Evolutionary conservation across 106 monocot species (phyloP), one percentile per base, ranked within the genome.

Genomic region (Xerophyta viscosa): DNA sequence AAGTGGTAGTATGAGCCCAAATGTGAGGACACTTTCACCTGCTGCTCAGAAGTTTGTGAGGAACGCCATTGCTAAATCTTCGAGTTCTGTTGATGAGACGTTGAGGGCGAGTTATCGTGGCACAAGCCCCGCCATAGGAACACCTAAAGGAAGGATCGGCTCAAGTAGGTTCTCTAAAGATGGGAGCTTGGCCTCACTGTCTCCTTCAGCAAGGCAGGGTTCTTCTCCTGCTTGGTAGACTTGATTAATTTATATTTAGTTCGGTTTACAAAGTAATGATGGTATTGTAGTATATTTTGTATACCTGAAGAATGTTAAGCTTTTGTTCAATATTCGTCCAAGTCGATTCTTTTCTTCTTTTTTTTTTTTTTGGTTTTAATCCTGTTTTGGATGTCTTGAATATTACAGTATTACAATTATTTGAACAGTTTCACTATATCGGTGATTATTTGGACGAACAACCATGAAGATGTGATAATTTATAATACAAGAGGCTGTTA

Each of bases 31-130:
- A 3, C 74, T 98, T 33, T 98, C 96, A 2, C 85, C 89, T 2
- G 96, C 96, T 54, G 96, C 96, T 0, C 89, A 89, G 68, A 98
- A 86, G 54, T 89, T 98, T 74, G 64, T 86, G 52, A 82, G 96
- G 67, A 89, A 79, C 60, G 89, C 89, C 23, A 82, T 98, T 55
- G 85, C 89, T 14, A 98, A 89, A 57, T 77, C 96, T 17, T 78
- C 89, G 0, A 57, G 29, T 7, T 56, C 78, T 41, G 74, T 98
- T 23, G 96, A 98, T 52, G 96, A 98, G 68, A 82, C 79, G 24
- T 84, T 98, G 41, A 73, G 96, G 22, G 96, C 96, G 13, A 98
- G 89, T 52, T 98, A 98, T 29, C 66, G 89, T 21, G 85, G 96
- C 3, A 46, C 67, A 0, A 89, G 81, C 42, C 96, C 96, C 17